Evolutionary conservation across 768 basidiomycete species (phyloP).

Genomic region (Amanita exitialis): DNA sequence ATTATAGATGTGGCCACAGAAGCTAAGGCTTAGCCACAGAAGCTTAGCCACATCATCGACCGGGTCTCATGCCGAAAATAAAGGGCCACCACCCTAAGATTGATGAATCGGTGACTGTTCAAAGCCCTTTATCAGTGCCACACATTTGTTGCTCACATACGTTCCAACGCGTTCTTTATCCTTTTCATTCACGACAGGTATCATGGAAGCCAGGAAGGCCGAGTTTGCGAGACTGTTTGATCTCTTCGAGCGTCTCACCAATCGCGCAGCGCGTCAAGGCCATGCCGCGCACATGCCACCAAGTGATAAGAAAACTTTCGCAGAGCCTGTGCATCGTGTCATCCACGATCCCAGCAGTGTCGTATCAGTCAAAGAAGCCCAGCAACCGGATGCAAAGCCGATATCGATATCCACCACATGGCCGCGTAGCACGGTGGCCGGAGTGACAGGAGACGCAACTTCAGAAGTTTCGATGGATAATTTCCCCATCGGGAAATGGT

Average conservation of each 20-base stretch:
- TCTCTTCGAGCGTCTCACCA: conserved; percentile 43
- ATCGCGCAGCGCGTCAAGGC: conserved; percentile 24
- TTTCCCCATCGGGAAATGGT: conserved; percentile 36
- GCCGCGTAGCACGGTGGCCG: background rate
- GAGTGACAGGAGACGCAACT: background rate
- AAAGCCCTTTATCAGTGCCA: background rate
- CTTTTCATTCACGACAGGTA: background rate
- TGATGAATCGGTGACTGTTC: background rate
- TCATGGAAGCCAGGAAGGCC: conserved; percentile 22
- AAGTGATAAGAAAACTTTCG: conserved; percentile 5
- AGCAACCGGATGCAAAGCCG: background rate
- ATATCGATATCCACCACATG: background rate
- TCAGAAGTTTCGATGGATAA: conserved; percentile 12
- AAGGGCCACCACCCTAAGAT: background rate
- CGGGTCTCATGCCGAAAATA: background rate
- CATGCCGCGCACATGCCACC: conserved; percentile 15
- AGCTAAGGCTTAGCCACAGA: background rate
- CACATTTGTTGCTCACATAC: background rate
- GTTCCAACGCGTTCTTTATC: background rate
- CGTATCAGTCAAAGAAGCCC: conserved; percentile 10
- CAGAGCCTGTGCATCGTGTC: conserved; percentile 28
- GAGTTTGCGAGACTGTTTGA: conserved; percentile 48
- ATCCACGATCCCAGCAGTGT: conserved; percentile 22
- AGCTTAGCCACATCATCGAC: background rate
- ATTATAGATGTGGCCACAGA: background rate